Conservation (phyloP, 495 filamentous ascomycete genomes). For the Aspergillus cavernicola region DNA sequence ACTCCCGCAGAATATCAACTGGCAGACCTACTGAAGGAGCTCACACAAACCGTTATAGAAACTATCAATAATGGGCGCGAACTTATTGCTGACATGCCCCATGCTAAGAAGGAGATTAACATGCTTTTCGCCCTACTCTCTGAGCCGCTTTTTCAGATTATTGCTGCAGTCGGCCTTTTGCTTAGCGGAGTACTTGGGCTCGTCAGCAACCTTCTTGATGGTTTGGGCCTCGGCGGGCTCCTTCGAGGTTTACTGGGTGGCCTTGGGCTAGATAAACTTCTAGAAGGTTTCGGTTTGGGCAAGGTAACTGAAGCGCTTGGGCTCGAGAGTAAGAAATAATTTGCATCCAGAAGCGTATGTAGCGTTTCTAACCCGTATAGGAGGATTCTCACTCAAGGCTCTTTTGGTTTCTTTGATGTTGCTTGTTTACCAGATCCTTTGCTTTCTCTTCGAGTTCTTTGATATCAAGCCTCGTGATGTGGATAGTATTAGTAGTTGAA, state of each 20-base stretch:
- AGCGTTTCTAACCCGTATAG: no score
- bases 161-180: constrained; percentile 77
- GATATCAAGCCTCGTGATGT: no score
- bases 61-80: constrained; percentile 77
- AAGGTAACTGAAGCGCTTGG: constrained; percentile 45
- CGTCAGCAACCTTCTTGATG: constrained; percentile 67
- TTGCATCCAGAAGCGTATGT: no score
- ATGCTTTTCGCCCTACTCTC: constrained; percentile 75
- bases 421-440: no score
- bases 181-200: constrained; percentile 72
- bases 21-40: constrained; percentile 70
- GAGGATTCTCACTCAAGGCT: no score
- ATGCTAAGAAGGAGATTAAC: constrained; percentile 82
- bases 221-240: constrained; percentile 70
- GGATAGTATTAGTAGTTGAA: no score
- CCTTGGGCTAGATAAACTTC: constrained; percentile 68
- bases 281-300: constrained; percentile 67
- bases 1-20: constrained; percentile 74
- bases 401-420: no score
- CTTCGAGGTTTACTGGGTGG: constrained; percentile 71
- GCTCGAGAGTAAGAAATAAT: constrained; percentile 22
- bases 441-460: no score
- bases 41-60: constrained; percentile 53
- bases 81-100: constrained; percentile 77
- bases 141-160: constrained; percentile 82